Evolutionary conservation across 441 rosid species (phyloP), one percentile per base, ranked within the genome.

Genomic region (Adansonia grandidieri): DNA sequence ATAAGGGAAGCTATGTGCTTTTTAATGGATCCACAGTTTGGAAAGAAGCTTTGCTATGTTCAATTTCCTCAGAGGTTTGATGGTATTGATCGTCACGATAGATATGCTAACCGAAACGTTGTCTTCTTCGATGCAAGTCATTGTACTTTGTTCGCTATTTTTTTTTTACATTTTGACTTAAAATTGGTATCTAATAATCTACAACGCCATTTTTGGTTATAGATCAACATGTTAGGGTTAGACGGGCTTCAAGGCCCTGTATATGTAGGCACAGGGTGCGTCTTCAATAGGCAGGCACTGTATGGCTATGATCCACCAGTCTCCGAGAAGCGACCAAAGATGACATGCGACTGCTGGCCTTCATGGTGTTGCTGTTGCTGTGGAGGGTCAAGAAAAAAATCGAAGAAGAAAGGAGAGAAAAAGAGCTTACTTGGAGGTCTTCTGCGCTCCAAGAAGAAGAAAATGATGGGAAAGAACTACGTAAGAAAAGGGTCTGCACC

Each of bases 31-130:
- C 98, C 98, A 8, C 93, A 88, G 71, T 88, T 93, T 8, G 96
- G 98, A 51, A 95, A 90, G 79, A 93, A 91, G 88, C 87, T 92
- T 62, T 92, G 97, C 84, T 95, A 93, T 77, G 97, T 93, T 75
- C 98, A 95, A 65, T 95, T 95, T 79, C 98, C 98, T 44, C 98
- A 95, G 80, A 89, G 98, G 78, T 95, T 95, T n/a, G 97, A 93
- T 79, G 98, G 98, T 28, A 93, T 93, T 28, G 98, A 95, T 85
- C 91, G 85, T 8, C 90, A 91, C 50, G 96, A 94, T 70, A 82
- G 98, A 86, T 95, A 95, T 78, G 98, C 98, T 60, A 95, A 95
- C 77, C 87, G 98, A 45, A 93, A 95, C 71, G 85, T 89, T 40
- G 97, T 95, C 57, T 95, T 95, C 89, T 95, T 95, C 37, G 97